Evolutionary conservation across 2,329 filamentous ascomycete genomes (phyloP).

Genomic region (Cladosporium austrohemisphaericum): DNA sequence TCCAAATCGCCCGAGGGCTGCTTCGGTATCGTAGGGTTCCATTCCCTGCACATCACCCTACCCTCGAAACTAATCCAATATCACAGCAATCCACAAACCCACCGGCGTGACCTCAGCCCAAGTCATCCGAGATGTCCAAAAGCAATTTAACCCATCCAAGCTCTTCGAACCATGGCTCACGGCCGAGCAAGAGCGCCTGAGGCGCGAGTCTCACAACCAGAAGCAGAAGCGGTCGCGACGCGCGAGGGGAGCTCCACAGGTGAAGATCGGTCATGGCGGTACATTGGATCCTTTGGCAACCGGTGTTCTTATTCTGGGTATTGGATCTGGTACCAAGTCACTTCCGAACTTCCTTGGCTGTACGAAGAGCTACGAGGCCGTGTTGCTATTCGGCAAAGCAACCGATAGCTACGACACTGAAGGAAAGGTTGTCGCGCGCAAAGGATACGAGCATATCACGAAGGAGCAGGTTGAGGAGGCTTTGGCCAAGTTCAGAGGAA

Average conservation of each 20-base stretch:
- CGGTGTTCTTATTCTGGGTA: conserved; percentile 82
- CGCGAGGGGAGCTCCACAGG: conserved; percentile 58
- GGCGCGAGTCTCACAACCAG: conserved; percentile 56
- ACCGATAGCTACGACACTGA: conserved; percentile 89
- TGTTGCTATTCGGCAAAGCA: conserved; percentile 83
- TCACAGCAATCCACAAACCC: conserved; percentile 85
- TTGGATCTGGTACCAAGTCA: conserved; percentile 82
- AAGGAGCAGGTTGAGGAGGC: conserved; percentile 72
- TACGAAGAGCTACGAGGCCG: conserved; percentile 88
- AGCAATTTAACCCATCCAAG: conserved; percentile 73
- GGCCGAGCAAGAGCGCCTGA: conserved; percentile 55
- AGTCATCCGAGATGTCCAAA: conserved; percentile 82
- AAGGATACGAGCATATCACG: conserved; percentile 77
- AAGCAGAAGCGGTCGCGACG: conserved; percentile 51
- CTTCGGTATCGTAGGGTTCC: conserved; percentile 49
- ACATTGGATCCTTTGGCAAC: conserved; percentile 93
- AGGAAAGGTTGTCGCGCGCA: conserved; percentile 75
- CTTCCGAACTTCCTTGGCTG: conserved; percentile 76
- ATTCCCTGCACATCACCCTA: conserved; percentile 18
- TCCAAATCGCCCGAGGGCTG: conserved; percentile 53
- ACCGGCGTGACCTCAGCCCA: conserved; percentile 82
- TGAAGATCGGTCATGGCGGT: conserved; percentile 95
- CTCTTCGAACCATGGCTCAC: conserved; percentile 76
- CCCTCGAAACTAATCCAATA: conserved; percentile 14
- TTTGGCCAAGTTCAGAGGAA: conserved; percentile 70